A percentile compares a stretch with the other conserved stretches of the same genome.
phyloP scores from a whole-genome alignment of 768 basidiomycete species.

The Boletus edulis region DNA sequence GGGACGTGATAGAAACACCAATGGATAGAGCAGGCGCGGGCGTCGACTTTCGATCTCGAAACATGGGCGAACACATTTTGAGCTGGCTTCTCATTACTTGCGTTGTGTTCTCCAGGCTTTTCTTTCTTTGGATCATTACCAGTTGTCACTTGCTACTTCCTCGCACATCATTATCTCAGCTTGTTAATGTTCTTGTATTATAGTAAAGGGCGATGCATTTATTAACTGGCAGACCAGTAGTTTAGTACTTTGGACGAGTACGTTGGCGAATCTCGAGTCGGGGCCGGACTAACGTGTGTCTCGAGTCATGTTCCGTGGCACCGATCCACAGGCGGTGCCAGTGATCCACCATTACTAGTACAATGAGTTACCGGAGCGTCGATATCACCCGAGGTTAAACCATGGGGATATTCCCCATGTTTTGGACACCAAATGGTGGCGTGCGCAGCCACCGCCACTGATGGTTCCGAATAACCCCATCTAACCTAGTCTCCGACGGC shows the following conservation, averaged over 20 bases:
- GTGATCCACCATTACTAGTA: no score
- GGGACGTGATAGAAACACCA: slow-evolving; percentile 52
- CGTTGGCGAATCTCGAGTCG: not conserved
- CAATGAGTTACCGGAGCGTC: no score
- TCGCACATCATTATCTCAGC: slow-evolving; percentile 30
- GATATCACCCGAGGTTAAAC: no score
- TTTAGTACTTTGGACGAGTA: not conserved
- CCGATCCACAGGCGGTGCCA: no score
- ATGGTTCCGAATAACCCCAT: no score
- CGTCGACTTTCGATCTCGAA: slow-evolving; percentile 67
- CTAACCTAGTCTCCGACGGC: no score
- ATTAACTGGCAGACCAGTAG: not conserved
- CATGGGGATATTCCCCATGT: no score
- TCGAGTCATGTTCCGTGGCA: no score
- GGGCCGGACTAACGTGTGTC: no score
- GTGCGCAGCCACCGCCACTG: no score
- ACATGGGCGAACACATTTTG: slow-evolving; percentile 79
- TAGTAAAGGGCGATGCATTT: slow-evolving; percentile 21
- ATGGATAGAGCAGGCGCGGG: slow-evolving; percentile 69
- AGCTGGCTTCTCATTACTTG: slow-evolving; percentile 23
- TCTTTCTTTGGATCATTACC: slow-evolving; percentile 22
- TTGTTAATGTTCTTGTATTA: slow-evolving; percentile 31
- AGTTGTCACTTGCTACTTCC: slow-evolving; percentile 27
- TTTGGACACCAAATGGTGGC: no score
- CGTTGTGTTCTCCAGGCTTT: slow-evolving; percentile 4